phyloP scores from a whole-genome alignment of 1,139 yeast genomes.

The Candida neerlandica region DNA sequence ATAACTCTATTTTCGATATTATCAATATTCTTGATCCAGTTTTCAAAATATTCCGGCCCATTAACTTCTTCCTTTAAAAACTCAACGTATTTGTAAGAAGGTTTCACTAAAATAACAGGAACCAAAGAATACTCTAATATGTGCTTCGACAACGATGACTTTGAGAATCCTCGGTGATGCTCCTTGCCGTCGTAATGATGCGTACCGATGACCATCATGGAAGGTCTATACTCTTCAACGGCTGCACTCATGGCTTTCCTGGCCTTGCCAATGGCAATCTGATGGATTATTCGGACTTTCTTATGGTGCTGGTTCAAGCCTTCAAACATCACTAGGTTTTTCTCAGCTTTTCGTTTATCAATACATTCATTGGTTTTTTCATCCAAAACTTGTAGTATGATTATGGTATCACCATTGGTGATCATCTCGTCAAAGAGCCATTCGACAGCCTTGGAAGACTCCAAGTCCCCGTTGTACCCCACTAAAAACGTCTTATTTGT shows the following conservation, averaged over 20 bases:
- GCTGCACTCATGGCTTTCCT: conserved; percentile 56
- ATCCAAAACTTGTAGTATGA: conserved; percentile 62
- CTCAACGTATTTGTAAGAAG: conserved; percentile 47
- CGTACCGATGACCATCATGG: conserved; percentile 66
- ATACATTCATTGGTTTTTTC: conserved; percentile 32
- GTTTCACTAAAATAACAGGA: conserved; percentile 70
- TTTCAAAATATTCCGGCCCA: conserved; percentile 32
- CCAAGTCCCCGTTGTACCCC: conserved; percentile 60
- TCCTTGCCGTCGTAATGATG: conserved; percentile 38
- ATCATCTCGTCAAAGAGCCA: conserved; percentile 70
- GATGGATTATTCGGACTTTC: conserved; percentile 57
- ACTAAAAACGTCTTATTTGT: conserved; percentile 64
- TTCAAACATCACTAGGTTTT: conserved; percentile 45
- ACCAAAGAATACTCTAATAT: conserved; percentile 68
- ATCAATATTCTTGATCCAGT: conserved; percentile 32
- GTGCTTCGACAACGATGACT: conserved; percentile 57
- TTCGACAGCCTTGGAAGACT: conserved; percentile 59
- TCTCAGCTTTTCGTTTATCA: conserved; percentile 35
- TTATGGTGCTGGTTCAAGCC: conserved; percentile 48
- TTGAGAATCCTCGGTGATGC: conserved; percentile 44
- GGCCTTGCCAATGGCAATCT: conserved; percentile 64
- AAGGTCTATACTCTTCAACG: conserved; percentile 63
- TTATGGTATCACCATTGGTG: conserved; percentile 64
- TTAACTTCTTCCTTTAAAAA: conserved; percentile 27
- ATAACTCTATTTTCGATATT: conserved; percentile 11